A percentile compares a stretch with the other conserved stretches of the same genome.
Conservation (phyloP, 177 flowering plant genomes). For the Tripterygium wilfordii region DNA sequence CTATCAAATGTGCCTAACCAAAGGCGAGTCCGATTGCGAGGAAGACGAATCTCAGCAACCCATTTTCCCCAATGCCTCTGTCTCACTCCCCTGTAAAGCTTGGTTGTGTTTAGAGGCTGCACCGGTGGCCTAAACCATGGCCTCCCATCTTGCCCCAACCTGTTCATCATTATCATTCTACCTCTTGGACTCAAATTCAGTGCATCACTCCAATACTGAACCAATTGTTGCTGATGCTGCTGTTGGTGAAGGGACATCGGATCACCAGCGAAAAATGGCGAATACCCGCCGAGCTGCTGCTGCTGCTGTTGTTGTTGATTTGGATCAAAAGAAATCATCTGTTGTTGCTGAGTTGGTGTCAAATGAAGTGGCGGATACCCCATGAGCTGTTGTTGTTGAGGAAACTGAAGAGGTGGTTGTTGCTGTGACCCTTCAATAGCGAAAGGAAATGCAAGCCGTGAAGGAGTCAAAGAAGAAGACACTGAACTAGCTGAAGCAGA, state of each 20-base stretch:
- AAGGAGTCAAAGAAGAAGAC: slow-evolving; percentile 8
- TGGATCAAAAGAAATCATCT: slow-evolving; percentile 62
- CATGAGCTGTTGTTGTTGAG: slow-evolving; percentile 14
- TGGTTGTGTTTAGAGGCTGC: slow-evolving; percentile 44
- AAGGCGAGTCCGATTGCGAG: slow-evolving; percentile 81
- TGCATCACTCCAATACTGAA: slow-evolving; percentile 65
- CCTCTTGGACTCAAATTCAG: slow-evolving; percentile 76
- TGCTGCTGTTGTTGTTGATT: slow-evolving; percentile 17
- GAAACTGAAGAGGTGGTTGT: slow-evolving; percentile 17
- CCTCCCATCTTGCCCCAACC: slow-evolving; percentile 31
- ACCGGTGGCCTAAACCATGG: slow-evolving; percentile 31
- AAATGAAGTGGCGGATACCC: slow-evolving; percentile 15
- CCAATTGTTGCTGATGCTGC: slow-evolving; percentile 58
- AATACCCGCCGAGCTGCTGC: no score
- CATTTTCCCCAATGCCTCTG: slow-evolving; percentile 99
- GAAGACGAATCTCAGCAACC: slow-evolving; percentile 96
- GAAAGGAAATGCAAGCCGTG: slow-evolving; percentile 55
- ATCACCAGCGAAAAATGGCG: slow-evolving; percentile 26
- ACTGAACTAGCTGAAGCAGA: slow-evolving; percentile 8
- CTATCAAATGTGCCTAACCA: slow-evolving; percentile 98
- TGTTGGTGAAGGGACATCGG: slow-evolving; percentile 15
- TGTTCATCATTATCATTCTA: slow-evolving; percentile 70
- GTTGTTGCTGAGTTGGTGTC: slow-evolving; percentile 36
- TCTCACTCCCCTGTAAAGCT: slow-evolving; percentile 91
- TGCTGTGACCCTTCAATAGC: slow-evolving; percentile 44